Base-by-base conservation (phyloP, 2,329 filamentous ascomycete species). In the Mycosphaerella sp. region DNA sequence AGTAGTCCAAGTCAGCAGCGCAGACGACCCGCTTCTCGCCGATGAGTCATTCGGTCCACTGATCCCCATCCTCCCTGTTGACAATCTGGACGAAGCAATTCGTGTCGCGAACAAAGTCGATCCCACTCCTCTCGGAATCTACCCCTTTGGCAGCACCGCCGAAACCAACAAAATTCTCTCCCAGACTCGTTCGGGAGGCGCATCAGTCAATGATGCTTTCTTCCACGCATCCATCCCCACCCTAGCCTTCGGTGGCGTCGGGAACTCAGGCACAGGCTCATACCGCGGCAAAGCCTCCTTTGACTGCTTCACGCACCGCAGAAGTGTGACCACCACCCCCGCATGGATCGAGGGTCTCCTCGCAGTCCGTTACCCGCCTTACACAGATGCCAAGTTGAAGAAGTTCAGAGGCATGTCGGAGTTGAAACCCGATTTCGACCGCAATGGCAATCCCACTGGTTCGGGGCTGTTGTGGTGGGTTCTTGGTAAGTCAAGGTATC, bases 31-130 rank as follows among this genome's bases (percentile, higher is more conserved):
- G 6, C 81, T 96, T 71, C 80, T 96, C 66, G 74, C 75, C 23
- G 82, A 95, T 59, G 93, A 98, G 74, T 89, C 85, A 42, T 98
- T 98, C 68, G 93, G 92, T 6, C 93, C 93, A n/a, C 78, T 95
- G 56, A 89, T 95, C 62, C 85, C 88, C 59, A 83, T 97, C 59
- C 74, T 95, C 51, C 80, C 89, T 0, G 85, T 89, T 52, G 80
- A 89, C 60, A 79, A 82, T 63, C 77, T 96, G n/a, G 87, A 95
- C 61, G 82, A 95, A 65, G 92, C 91, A 47, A 90, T 97, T 69
- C 78, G 78, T 39, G 82, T 90, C 60, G 89, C 89, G 58, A 92
- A 95, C 70, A 75, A 80, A 51, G 81, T 96, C 46, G 85, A 95
- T 70, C 80, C 84, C 48, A 96, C 91, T 0, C 91, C 93, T 0